Percentiles rank a stretch among this genome's conserved stretches.
Evolutionary conservation across 805 yeast species (phyloP).

Genomic region (Kodamaea lidongshanica): DNA sequence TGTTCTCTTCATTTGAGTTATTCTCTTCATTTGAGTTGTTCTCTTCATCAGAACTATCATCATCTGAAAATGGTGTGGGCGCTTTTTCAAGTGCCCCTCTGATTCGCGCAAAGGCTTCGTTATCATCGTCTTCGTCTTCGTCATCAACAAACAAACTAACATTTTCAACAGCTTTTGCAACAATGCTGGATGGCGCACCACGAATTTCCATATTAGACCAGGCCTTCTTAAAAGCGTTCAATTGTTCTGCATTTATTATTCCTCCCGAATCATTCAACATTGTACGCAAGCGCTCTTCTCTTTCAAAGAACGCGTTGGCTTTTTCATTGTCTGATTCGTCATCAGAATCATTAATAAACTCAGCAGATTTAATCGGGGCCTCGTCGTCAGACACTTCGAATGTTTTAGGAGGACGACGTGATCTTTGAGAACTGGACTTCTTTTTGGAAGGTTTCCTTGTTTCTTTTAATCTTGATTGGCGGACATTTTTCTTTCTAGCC

Average conservation of each 20-base stretch:
- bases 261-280: conserved; percentile 33
- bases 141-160: conserved; percentile 11
- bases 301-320: conserved; percentile 46
- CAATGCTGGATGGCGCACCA: conserved; percentile 9
- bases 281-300: conserved; percentile 47
- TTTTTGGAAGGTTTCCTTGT: conserved; percentile 11
- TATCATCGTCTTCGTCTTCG: conserved; percentile 5
- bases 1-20: conserved; percentile 11
- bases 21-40: conserved; percentile 4
- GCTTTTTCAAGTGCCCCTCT: no score
- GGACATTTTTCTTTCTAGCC: conserved; percentile 19
- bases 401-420: conserved; percentile 17
- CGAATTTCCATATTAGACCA: conserved; percentile 21
- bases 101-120: not conserved
- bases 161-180: conserved; percentile 14
- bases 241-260: conserved; percentile 28
- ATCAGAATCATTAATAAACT: conserved; percentile 54
- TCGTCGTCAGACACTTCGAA: conserved; percentile 30
- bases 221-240: conserved; percentile 26
- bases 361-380: conserved; percentile 40
- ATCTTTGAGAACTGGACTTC: conserved; percentile 4
- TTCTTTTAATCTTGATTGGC: no score
- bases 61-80: no score
- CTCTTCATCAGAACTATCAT: not conserved
- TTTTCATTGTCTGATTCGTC: conserved; percentile 57